Percentiles rank a stretch among this genome's conserved stretches.
Conservation (phyloP, 495 filamentous ascomycete species). For the Hypomontagnella monticulosa region DNA sequence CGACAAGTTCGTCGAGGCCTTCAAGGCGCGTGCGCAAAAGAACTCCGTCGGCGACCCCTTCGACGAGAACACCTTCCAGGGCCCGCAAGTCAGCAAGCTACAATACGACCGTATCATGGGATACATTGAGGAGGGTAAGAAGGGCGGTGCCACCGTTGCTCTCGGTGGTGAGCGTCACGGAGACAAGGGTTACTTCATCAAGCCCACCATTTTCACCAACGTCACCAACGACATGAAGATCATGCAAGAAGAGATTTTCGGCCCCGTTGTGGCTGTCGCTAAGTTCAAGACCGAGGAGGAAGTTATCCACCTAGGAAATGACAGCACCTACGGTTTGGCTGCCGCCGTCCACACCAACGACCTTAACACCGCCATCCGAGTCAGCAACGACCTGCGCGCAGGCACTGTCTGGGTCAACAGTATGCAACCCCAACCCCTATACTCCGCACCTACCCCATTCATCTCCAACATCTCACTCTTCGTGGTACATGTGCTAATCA, state of each 20-base stretch:
- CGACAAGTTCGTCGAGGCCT: constrained; percentile 88
- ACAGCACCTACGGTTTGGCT: constrained; percentile 86
- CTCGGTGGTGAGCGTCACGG: constrained; percentile 89
- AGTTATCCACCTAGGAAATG: constrained; percentile 81
- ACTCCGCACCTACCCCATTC: background rate
- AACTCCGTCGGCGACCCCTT: constrained; percentile 97
- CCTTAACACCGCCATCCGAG: constrained; percentile 91
- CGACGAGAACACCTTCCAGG: constrained; percentile 88
- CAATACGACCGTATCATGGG: constrained; percentile 99
- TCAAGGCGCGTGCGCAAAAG: constrained; percentile 83
- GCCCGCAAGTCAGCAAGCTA: constrained; percentile 92
- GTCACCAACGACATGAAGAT: constrained; percentile 95
- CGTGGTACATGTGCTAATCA: background rate
- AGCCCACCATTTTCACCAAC: constrained; percentile 96
- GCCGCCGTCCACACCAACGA: constrained; percentile 92
- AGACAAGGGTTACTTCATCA: constrained; percentile 93
- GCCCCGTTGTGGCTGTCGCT: constrained; percentile 90
- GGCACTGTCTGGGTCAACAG: constrained; percentile 97
- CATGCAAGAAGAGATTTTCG: constrained; percentile 98
- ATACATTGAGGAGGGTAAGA: constrained; percentile 92
- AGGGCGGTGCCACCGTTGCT: constrained; percentile 85
- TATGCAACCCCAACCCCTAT: background rate
- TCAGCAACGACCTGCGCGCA: constrained; percentile 81
- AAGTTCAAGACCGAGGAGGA: constrained; percentile 94
- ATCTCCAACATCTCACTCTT: no score